Evolutionary conservation across 208 protist genomes (phyloP), one percentile per base, ranked within the genome.

Genomic region (Crithidia expoeki): DNA sequence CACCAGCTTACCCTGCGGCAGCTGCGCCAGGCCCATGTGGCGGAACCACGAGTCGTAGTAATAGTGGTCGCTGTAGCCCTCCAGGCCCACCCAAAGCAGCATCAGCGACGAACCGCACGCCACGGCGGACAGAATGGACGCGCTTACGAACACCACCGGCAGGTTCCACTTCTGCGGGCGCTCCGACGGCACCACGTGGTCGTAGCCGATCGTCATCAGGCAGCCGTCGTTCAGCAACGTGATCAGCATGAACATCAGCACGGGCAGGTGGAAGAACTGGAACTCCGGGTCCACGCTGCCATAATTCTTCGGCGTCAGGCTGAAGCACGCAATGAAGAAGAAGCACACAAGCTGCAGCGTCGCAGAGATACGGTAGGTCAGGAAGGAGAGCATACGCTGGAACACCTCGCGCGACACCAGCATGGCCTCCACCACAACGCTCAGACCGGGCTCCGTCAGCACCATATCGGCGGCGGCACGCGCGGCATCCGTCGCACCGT

Each of bases 391-490:
- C 94, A 98, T 98, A 55, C 96, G 86, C 80, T 97, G 91, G 85
- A 98, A 99, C 55, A 99, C 98, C 68, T 94, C 96, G 63, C 97
- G 86, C 7, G 87, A 84, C 30, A 90, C 83, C 49, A 96, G 82
- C 72, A 98, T 97, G 25, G 95, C 96, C 51, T 98, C 90, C 46
- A 98, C 91, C 61, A 98, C 95, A 12, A 98, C 94, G 74, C 82
- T 84, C 36, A 99, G 83, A 57, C 97, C 97, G 25, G 91, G 85
- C 46, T 88, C 78, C 6, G 94, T 97, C 36, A 99, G 76, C 46
- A 98, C 96, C 81, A 99, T 98, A 76, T 99, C 97, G 12, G 97
- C 85, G 6, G 94, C 96, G 32, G 92, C 86, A 14, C 94, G 84
- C n/a, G 96, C 95, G 3, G 93, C 94, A 68, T 97, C 96, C 19